A percentile compares a stretch with the other conserved stretches of the same genome.
phyloP scores from a whole-genome alignment of 331 rosid genomes.

The Rhamnella rubrinervis region DNA sequence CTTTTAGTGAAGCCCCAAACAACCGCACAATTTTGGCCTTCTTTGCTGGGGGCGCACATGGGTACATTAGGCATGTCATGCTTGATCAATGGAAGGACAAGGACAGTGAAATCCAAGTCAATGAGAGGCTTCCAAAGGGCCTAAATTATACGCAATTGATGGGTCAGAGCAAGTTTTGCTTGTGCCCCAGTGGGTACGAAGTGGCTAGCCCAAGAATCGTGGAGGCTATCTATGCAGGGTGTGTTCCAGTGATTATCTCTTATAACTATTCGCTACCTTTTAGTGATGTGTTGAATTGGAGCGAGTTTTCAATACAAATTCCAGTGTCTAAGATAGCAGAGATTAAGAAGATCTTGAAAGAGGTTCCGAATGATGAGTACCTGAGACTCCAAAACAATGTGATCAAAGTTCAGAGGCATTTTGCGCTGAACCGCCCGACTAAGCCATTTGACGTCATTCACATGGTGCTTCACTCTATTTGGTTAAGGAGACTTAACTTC shows the following conservation, averaged over 20 bases:
- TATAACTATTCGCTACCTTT: conserved; percentile 47
- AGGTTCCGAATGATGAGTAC: conserved; percentile 30
- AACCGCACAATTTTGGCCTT: conserved; percentile 44
- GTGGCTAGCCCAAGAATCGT: conserved; percentile 69
- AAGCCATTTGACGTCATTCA: conserved; percentile 53
- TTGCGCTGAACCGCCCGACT: conserved; percentile 42
- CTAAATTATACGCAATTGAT: conserved; percentile 37
- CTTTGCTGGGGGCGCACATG: conserved; percentile 58
- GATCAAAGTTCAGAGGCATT: conserved; percentile 35
- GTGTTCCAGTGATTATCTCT: conserved; percentile 56
- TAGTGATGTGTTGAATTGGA: conserved; percentile 58
- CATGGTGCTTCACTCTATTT: conserved; percentile 56
- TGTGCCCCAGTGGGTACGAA: conserved; percentile 69
- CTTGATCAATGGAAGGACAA: conserved; percentile 50
- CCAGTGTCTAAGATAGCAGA: conserved; percentile 37
- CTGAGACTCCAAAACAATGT: conserved; percentile 37
- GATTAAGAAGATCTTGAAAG: conserved; percentile 42
- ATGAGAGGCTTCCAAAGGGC: conserved; percentile 44
- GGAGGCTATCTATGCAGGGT: conserved; percentile 57
- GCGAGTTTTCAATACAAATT: conserved; percentile 38
- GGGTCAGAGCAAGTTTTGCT: conserved; percentile 53
- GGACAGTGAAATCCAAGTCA: conserved; percentile 45
- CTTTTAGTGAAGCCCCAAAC: conserved; percentile 14
- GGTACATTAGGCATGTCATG: conserved; percentile 31
- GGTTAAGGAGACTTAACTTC: conserved; percentile 44